phyloP scores from a whole-genome alignment of 2,329 filamentous ascomycete genomes.

The Aspergillus pseudoglaucus region DNA sequence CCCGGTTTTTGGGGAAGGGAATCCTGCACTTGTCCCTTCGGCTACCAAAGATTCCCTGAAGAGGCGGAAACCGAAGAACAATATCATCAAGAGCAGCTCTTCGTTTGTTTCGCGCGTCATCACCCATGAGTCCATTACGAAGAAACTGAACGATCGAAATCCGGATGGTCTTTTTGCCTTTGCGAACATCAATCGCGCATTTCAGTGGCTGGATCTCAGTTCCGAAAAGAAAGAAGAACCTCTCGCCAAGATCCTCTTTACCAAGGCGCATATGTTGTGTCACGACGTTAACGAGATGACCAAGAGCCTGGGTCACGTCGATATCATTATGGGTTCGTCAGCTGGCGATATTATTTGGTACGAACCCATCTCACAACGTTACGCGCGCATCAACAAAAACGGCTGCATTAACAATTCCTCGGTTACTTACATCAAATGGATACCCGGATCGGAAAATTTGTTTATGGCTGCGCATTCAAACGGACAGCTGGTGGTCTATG shows the following conservation, averaged over 20 bases:
- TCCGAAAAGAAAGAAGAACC: slow-evolving; percentile 69
- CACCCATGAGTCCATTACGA: slow-evolving; percentile 72
- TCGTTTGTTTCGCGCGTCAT: slow-evolving; percentile 98
- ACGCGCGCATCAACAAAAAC: slow-evolving; percentile 94
- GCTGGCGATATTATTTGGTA: slow-evolving; percentile 98
- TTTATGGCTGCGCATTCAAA: slow-evolving; percentile 92
- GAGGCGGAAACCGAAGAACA: slow-evolving; percentile 91
- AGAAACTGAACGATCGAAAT: slow-evolving; percentile 71
- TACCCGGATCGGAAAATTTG: slow-evolving; percentile 86
- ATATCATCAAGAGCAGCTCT: slow-evolving; percentile 96
- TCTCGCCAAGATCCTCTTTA: slow-evolving; percentile 91
- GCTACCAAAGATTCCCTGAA: slow-evolving; percentile 64
- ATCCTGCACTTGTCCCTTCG: slow-evolving; percentile 60
- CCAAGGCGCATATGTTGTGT: slow-evolving; percentile 88
- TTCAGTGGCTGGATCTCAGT: slow-evolving; percentile 91
- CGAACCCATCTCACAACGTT: slow-evolving; percentile 93
- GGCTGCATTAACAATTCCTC: slow-evolving; percentile 81
- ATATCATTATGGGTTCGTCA: slow-evolving; percentile 92
- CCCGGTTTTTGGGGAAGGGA: slow-evolving; percentile 80
- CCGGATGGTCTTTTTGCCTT: slow-evolving; percentile 80
- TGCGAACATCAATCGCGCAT: slow-evolving; percentile 89
- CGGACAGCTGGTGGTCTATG: slow-evolving; percentile 84
- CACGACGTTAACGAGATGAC: slow-evolving; percentile 86
- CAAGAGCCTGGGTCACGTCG: slow-evolving; percentile 72
- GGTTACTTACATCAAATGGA: slow-evolving; percentile 83